phyloP scores from a whole-genome alignment of 164 flowering plant species.

The Buxus sempervirens region DNA sequence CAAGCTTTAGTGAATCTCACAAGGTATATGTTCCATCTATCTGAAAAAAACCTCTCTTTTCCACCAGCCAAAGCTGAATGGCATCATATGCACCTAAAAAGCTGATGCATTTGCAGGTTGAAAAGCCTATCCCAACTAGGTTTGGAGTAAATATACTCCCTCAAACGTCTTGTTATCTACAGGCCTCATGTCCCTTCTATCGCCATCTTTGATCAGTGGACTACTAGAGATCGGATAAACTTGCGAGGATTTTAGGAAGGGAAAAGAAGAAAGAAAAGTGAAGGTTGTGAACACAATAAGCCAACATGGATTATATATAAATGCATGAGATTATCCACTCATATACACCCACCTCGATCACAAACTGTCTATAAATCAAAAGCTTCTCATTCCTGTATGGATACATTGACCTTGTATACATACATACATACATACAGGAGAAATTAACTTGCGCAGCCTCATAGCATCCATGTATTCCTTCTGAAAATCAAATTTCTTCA shows the following conservation, averaged over 20 bases:
- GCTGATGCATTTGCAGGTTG: constrained; percentile 34
- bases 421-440: no score
- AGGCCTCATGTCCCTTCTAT: neutral
- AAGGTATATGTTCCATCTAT: constrained; percentile 58
- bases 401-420: no score
- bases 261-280: no score
- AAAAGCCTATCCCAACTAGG: constrained; percentile 32
- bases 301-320: neutral
- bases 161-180: constrained; percentile 10
- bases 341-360: no score
- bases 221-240: no score
- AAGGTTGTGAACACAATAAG: neutral
- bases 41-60: constrained; percentile 23
- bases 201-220: no score
- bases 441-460: neutral
- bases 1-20: constrained; percentile 23
- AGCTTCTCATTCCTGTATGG: no score
- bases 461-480: neutral
- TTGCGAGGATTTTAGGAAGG: no score
- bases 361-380: no score
- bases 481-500: neutral
- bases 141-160: constrained; percentile 21
- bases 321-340: no score
- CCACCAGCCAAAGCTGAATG: constrained; percentile 44
- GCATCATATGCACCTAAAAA: constrained; percentile 44